phyloP scores from a whole-genome alignment of 495 filamentous ascomycete species.

The Penicillium atrosanguineum region DNA sequence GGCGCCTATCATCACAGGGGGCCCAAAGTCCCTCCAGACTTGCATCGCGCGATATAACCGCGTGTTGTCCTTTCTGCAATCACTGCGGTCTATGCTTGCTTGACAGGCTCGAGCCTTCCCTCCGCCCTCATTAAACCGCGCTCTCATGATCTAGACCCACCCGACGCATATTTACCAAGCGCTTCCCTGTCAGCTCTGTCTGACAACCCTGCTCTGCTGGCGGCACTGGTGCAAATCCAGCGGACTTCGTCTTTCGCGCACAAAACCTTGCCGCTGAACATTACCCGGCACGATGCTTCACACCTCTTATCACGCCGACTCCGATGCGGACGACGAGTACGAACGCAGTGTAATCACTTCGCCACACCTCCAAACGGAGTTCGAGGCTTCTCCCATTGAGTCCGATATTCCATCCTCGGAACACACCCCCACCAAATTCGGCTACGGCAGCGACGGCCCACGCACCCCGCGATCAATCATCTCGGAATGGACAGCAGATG shows the following conservation, averaged over 20 bases:
- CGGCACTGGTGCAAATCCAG: conserved; percentile 3
- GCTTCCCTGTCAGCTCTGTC: conserved; percentile 3
- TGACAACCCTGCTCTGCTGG: conserved; percentile 4
- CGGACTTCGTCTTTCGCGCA: neutral
- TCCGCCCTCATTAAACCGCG: conserved; percentile 4
- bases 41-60: neutral
- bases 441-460: conserved; percentile 59
- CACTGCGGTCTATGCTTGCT: conserved; percentile 4
- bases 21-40: neutral
- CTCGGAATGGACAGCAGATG: conserved; percentile 82
- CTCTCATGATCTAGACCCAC: conserved; percentile 10
- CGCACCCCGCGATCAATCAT: conserved; percentile 76
- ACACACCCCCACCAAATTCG: conserved; percentile 85
- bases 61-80: neutral
- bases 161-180: conserved; percentile 14
- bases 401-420: conserved; percentile 79
- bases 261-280: neutral
- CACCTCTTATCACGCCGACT: conserved; percentile 68
- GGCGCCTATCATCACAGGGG: conserved; percentile 12
- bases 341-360: conserved; percentile 77
- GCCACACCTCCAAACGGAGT: conserved; percentile 69
- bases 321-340: conserved; percentile 93
- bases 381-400: conserved; percentile 75
- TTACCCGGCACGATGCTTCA: conserved; percentile 43
- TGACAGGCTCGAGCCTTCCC: conserved; percentile 1